These are phyloP conservation scores for Saturnispora zaruensis DNA, from an alignment of 805 yeast genomes.

Conservation along the genomic window DNA sequence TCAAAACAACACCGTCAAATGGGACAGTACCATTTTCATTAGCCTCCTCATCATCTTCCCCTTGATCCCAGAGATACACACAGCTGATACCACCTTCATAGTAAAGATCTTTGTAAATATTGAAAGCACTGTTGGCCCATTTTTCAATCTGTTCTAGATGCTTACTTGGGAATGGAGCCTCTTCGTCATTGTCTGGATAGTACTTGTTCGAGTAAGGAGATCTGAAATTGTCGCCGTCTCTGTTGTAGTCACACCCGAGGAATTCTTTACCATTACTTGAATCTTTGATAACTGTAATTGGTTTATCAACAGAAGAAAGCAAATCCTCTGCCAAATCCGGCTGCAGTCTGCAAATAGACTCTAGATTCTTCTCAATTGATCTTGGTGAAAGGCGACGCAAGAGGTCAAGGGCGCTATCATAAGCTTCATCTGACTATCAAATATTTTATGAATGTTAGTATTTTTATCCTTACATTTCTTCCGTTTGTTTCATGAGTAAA, in stretches of 20 bases:
- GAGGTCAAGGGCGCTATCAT: constrained; percentile 73
- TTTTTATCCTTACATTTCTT: background rate
- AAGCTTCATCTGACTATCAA: constrained; percentile 31
- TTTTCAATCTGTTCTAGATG: constrained; percentile 65
- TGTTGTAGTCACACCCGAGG: constrained; percentile 85
- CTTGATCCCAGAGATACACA: constrained; percentile 83
- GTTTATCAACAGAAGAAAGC: constrained; percentile 79
- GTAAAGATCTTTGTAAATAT: constrained; percentile 84
- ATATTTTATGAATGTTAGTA: constrained; percentile 3
- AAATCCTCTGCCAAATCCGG: constrained; percentile 81
- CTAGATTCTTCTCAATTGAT: constrained; percentile 37
- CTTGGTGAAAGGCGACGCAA: constrained; percentile 70
- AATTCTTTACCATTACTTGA: constrained; percentile 51
- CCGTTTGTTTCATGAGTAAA: background rate
- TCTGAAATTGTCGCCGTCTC: constrained; percentile 88
- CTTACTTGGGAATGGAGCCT: constrained; percentile 67
- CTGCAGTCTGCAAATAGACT: constrained; percentile 42
- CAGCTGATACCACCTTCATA: constrained; percentile 91
- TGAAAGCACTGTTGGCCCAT: constrained; percentile 83
- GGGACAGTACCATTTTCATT: constrained; percentile 41
- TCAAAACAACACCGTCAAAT: constrained; percentile 85
- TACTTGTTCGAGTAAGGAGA: constrained; percentile 86
- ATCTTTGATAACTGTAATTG: constrained; percentile 51
- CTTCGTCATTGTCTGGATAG: constrained; percentile 48
- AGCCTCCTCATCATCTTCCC: constrained; percentile 48